Conservation (phyloP, 352 stramenopile species). For the Lagenidium sp. region DNA sequence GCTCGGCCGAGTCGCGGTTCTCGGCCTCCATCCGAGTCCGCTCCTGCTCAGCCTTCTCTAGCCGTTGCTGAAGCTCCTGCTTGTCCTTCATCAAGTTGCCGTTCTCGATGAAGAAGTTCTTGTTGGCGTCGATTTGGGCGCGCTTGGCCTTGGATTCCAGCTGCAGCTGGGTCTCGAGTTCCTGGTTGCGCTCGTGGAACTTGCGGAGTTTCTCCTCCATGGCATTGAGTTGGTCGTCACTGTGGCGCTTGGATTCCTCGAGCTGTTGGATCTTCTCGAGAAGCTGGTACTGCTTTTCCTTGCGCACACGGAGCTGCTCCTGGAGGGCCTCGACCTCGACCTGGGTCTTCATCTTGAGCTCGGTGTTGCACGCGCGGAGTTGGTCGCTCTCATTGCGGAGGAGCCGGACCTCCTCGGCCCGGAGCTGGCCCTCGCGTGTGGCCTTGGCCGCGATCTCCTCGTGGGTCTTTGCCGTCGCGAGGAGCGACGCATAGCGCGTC, state of each 20-base stretch:
- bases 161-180: slow-evolving; percentile 93
- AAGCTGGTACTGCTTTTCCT: slow-evolving; percentile 97
- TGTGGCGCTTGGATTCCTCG: slow-evolving; percentile 89
- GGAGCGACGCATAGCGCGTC: slow-evolving; percentile 83
- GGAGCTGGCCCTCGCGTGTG: slow-evolving; percentile 87
- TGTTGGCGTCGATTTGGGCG: slow-evolving; percentile 89
- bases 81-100: slow-evolving; percentile 69
- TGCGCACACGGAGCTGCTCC: slow-evolving; percentile 93
- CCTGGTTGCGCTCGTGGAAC: slow-evolving; percentile 82
- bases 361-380: slow-evolving; percentile 88
- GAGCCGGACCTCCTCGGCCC: slow-evolving; percentile 91
- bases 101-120: slow-evolving; percentile 86
- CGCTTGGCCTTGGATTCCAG: slow-evolving; percentile 90
- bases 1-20: slow-evolving; percentile 90
- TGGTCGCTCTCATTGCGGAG: slow-evolving; percentile 86
- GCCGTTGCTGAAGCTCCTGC: slow-evolving; percentile 66
- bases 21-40: slow-evolving; percentile 93
- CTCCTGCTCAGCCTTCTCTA: slow-evolving; percentile 90
- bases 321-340: slow-evolving; percentile 94
- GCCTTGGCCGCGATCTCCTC: slow-evolving; percentile 87
- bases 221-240: slow-evolving; percentile 85
- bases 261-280: slow-evolving; percentile 95
- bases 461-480: slow-evolving; percentile 89
- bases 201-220: slow-evolving; percentile 90
- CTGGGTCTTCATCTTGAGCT: slow-evolving; percentile 92